Conservation (phyloP, 371 early-diverging fungal genomes). For the Saksenaea vasiformis region DNA sequence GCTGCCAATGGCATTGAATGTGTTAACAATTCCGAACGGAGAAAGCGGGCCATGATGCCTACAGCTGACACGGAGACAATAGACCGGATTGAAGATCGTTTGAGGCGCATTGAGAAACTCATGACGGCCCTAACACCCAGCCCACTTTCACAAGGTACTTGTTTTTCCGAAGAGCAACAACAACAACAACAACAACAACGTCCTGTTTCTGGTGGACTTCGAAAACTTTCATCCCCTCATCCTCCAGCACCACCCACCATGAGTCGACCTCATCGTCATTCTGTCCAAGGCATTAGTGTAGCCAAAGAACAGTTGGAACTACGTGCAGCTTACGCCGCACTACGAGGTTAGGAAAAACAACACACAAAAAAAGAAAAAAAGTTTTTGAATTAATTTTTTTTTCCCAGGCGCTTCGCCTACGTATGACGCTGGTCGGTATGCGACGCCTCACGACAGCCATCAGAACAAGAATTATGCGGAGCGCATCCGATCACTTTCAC, state of each 20-base stretch:
- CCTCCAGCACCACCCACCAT: slow-evolving; percentile 8
- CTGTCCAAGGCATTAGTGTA: slow-evolving; percentile 48
- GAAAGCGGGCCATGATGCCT: slow-evolving; percentile 9
- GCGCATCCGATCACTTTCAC: slow-evolving; percentile 23
- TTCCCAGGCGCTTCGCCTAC: slow-evolving; percentile 11
- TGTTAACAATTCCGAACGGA: slow-evolving; percentile 37
- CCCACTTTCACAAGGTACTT: slow-evolving; percentile 28
- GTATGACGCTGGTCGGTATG: slow-evolving; percentile 9
- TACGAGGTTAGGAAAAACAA: neutral
- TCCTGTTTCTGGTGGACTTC: neutral
- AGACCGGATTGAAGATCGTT: slow-evolving; percentile 42
- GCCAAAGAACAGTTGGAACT: slow-evolving; percentile 46
- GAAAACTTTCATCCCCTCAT: slow-evolving; percentile 13
- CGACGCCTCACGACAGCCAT: slow-evolving; percentile 12
- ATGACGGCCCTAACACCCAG: slow-evolving; percentile 44
- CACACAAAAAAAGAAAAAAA: neutral
- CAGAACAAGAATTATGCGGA: slow-evolving; percentile 11
- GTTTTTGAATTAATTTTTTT: neutral
- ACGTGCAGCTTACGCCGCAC: slow-evolving; percentile 19
- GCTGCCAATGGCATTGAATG: slow-evolving; percentile 34
- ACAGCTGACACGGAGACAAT: slow-evolving; percentile 33
- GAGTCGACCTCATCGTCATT: slow-evolving; percentile 44
- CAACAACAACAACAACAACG: neutral
- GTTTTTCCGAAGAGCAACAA: neutral
- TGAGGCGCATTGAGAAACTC: slow-evolving; percentile 39